phyloP scores from a whole-genome alignment of 208 protist genomes.

The Acanthamoeba castellanii region DNA sequence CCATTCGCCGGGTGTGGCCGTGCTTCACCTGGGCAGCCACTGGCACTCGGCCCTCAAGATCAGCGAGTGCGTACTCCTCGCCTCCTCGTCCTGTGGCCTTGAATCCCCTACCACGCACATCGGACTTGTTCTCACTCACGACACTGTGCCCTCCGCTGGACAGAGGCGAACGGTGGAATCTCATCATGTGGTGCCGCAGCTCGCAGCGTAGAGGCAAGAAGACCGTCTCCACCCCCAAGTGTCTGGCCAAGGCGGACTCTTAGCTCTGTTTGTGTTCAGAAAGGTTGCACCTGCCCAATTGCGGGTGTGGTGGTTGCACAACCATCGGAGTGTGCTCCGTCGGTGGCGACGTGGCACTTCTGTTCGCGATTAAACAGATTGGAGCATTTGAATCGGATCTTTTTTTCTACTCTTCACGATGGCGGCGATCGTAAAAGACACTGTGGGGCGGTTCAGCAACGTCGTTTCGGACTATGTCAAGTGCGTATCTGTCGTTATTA shows the following conservation, averaged over 20 bases:
- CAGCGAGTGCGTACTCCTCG: background rate
- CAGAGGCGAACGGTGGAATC: constrained; percentile 59
- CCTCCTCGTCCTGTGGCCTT: background rate
- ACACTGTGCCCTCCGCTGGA: background rate
- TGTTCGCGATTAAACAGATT: too few relatives aligned
- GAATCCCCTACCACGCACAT: background rate
- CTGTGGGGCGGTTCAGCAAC: constrained; percentile 35
- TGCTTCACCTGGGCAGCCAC: constrained; percentile 64
- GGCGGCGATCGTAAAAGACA: background rate
- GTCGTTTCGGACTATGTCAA: constrained; percentile 24
- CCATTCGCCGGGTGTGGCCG: background rate
- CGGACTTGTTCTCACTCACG: too few relatives aligned
- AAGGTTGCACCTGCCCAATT: too few relatives aligned
- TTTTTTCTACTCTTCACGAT: background rate
- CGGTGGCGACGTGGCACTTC: too few relatives aligned
- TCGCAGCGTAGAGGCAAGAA: too few relatives aligned
- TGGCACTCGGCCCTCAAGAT: constrained; percentile 61
- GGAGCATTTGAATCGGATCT: too few relatives aligned
- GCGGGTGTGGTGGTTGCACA: too few relatives aligned
- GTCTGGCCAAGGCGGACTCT: too few relatives aligned
- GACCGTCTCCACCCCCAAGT: too few relatives aligned
- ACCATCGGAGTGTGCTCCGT: too few relatives aligned
- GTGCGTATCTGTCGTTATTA: background rate
- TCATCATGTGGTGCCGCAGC: constrained; percentile 68
- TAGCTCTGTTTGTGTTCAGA: too few relatives aligned